phyloP scores from a whole-genome alignment of 768 basidiomycete genomes.

The Lactarius tabidus region DNA sequence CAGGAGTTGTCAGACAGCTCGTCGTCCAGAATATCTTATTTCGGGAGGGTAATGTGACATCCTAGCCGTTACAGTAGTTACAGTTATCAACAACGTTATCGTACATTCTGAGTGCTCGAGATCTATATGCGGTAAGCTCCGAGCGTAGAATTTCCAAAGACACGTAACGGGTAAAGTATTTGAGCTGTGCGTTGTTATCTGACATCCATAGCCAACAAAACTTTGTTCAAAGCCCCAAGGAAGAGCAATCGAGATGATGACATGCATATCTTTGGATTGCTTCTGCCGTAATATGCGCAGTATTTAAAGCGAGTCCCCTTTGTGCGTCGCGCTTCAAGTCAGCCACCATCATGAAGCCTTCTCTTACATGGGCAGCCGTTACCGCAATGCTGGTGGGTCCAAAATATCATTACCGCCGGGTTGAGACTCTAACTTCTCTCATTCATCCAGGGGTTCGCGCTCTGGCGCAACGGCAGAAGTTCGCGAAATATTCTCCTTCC shows the following conservation, averaged over 20 bases:
- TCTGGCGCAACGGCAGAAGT: conserved; percentile 23
- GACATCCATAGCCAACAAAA: too few relatives aligned
- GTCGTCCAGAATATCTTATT: background rate
- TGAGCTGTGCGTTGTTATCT: background rate
- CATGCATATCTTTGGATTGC: background rate
- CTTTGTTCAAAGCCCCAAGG: too few relatives aligned
- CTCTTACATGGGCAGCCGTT: conserved; percentile 13
- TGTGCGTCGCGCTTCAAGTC: background rate
- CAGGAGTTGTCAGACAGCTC: too few relatives aligned
- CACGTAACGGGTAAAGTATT: background rate
- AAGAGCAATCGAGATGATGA: too few relatives aligned
- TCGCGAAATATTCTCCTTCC: conserved; percentile 21
- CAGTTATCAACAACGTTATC: too few relatives aligned
- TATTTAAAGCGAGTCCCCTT: background rate
- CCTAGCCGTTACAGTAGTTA: background rate
- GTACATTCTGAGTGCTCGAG: too few relatives aligned
- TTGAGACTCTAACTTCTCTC: background rate
- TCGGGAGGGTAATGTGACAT: background rate
- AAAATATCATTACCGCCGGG: background rate
- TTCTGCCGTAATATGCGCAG: background rate
- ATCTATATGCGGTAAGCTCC: too few relatives aligned
- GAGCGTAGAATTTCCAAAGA: background rate
- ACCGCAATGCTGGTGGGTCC: conserved; percentile 11
- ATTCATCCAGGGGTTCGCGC: conserved; percentile 5
- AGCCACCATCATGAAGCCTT: conserved; percentile 15